Conservation (phyloP, 345 rosid genomes). For the Clausena lansium region DNA sequence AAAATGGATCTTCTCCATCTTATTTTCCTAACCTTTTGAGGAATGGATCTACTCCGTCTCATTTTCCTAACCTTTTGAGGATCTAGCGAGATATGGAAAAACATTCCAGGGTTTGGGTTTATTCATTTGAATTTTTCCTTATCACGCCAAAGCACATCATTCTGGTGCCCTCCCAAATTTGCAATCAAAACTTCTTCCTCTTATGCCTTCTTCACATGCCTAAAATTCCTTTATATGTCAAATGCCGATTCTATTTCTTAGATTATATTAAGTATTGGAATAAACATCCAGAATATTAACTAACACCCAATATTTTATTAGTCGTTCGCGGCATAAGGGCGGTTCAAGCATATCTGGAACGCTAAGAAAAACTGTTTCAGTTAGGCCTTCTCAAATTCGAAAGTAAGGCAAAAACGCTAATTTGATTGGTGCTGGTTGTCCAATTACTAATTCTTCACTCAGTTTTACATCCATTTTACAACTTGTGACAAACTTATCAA, state of each 20-base stretch:
- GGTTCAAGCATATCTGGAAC: neutral
- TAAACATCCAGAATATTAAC: neutral
- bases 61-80: neutral
- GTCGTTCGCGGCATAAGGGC: neutral
- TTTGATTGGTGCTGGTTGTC: neutral
- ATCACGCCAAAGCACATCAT: too few species aligned
- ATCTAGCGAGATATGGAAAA: neutral
- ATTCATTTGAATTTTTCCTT: neutral
- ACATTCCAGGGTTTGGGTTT: neutral
- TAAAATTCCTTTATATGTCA: neutral
- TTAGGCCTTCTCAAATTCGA: neutral
- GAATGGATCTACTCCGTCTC: too few species aligned
- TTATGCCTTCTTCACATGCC: neutral
- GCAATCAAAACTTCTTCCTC: neutral
- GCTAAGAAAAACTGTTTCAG: neutral
- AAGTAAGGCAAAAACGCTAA: neutral
- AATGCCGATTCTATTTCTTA: neutral
- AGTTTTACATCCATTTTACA: too few species aligned
- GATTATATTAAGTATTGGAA: neutral
- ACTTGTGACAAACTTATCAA: too few species aligned
- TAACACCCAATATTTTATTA: neutral
- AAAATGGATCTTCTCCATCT: neutral
- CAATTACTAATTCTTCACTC: neutral
- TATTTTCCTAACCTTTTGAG: neutral
- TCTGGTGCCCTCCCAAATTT: neutral